These are phyloP conservation scores for Singerocomus rubriflavus DNA, from an alignment of 1,284 basidiomycete genomes.

Conservation along the genomic window DNA sequence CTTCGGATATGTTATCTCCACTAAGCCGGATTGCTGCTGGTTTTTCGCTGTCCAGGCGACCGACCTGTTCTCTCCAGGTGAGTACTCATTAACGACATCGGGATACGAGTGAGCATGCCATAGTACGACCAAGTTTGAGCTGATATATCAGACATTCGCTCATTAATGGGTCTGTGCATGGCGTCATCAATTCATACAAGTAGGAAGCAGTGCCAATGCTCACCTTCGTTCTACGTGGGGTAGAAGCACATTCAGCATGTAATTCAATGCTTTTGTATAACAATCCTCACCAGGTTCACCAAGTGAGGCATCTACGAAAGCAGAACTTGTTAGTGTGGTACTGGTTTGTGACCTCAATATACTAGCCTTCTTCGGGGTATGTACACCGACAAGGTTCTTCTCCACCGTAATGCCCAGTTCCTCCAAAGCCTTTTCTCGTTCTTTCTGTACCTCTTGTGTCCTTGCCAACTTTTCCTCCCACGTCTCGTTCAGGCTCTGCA, in stretches of 20 bases:
- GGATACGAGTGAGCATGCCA: constrained; percentile 41
- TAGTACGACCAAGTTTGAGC: constrained; percentile 84
- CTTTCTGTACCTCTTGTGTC: constrained; percentile 93
- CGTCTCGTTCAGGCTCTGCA: constrained; percentile 94
- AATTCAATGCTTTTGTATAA: constrained; percentile 12
- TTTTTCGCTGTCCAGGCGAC: constrained; percentile 76
- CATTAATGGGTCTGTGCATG: constrained; percentile 73
- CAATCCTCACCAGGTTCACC: constrained; percentile 79
- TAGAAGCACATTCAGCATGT: constrained; percentile 12
- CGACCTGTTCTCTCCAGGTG: constrained; percentile 52
- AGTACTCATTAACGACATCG: constrained; percentile 10
- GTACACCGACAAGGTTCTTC: constrained; percentile 92
- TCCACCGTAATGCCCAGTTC: constrained; percentile 97
- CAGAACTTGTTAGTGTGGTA: constrained; percentile 12
- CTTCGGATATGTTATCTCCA: constrained; percentile 86
- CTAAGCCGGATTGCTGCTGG: constrained; percentile 89
- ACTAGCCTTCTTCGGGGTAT: constrained; percentile 94
- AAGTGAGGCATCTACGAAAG: constrained; percentile 80
- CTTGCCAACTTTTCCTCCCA: constrained; percentile 96
- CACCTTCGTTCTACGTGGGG: constrained; percentile 77
- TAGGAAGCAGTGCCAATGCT: constrained; percentile 7
- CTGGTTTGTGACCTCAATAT: constrained; percentile 4
- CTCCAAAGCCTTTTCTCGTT: constrained; percentile 95
- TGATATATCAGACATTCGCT: constrained; percentile 94
- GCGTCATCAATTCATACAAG: constrained; percentile 17